phyloP scores from a whole-genome alignment of 441 rosid genomes.

The Gossypium davidsonii region DNA sequence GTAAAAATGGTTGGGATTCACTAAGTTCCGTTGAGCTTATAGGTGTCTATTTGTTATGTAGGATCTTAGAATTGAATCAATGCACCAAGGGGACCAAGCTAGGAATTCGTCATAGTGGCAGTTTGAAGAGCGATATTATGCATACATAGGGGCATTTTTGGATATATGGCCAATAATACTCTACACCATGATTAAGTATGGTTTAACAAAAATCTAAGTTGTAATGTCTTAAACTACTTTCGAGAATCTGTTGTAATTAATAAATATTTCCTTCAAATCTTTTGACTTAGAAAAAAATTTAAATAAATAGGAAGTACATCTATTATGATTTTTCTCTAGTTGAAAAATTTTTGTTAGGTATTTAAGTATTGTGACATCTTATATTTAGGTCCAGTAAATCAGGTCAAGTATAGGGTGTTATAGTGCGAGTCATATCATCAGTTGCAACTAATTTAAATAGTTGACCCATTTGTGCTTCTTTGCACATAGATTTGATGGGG shows the following conservation, averaged over 20 bases:
- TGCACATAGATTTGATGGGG: not conserved
- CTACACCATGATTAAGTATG: not conserved
- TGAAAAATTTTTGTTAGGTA: not conserved
- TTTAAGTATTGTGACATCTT: not conserved
- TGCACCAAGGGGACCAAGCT: not conserved
- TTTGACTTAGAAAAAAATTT: not conserved
- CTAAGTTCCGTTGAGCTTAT: not conserved
- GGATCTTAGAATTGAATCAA: not conserved
- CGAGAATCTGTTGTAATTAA: not conserved
- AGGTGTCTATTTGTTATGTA: not conserved
- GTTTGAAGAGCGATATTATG: not conserved
- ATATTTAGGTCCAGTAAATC: not conserved
- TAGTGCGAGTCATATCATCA: not conserved
- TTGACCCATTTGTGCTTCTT: not conserved
- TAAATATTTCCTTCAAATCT: not conserved
- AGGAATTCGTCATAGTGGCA: not conserved
- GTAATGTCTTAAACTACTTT: not conserved
- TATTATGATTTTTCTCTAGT: not conserved
- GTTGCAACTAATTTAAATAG: not conserved
- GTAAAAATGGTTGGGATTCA: not conserved
- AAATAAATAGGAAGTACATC: no score
- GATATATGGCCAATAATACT: not conserved
- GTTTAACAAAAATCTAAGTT: not conserved
- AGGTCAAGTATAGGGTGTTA: not conserved
- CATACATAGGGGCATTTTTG: not conserved